A percentile compares a stretch with the other conserved stretches of the same genome.
phyloP scores from a whole-genome alignment of 176 grass and related monocot genomes.

The Luzula sylvatica region DNA sequence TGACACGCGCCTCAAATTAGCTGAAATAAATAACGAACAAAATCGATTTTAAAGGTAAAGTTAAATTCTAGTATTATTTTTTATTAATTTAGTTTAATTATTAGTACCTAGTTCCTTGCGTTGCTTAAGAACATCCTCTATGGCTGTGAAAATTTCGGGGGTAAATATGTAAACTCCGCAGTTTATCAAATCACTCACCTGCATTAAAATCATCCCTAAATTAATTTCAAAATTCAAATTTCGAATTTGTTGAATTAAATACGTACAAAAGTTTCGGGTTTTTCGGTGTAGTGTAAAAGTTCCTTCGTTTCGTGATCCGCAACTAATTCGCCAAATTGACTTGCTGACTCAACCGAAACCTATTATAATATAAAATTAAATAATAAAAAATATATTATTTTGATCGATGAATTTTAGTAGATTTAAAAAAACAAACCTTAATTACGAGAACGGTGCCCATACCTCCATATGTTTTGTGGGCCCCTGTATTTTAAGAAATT shows the following conservation, averaged over 20 bases:
- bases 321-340: slow-evolving; percentile 96
- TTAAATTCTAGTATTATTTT: too few species aligned
- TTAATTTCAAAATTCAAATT: neutral
- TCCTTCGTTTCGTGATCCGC: slow-evolving; percentile 93
- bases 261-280: slow-evolving; percentile 98
- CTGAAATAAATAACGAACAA: slow-evolving; percentile 39
- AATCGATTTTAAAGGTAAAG: too few species aligned
- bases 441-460: slow-evolving; percentile 94
- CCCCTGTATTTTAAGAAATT: slow-evolving; percentile 51
- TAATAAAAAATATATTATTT: too few species aligned
- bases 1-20: slow-evolving; percentile 70
- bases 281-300: slow-evolving; percentile 92
- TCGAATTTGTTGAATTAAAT: slow-evolving; percentile 5
- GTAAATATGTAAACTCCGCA: slow-evolving; percentile 99
- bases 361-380: slow-evolving; percentile 12
- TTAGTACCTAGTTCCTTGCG: slow-evolving; percentile 76
- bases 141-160: slow-evolving; percentile 77
- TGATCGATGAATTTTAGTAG: neutral
- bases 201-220: slow-evolving; percentile 21
- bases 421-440: slow-evolving; percentile 36
- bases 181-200: slow-evolving; percentile 97
- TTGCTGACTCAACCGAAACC: slow-evolving; percentile 96
- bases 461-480: slow-evolving; percentile 89
- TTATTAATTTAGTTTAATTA: too few species aligned
- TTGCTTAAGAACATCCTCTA: slow-evolving; percentile 75